Conservation (phyloP, 805 yeast genomes). For the Hanseniaspora pseudoguilliermondii region DNA sequence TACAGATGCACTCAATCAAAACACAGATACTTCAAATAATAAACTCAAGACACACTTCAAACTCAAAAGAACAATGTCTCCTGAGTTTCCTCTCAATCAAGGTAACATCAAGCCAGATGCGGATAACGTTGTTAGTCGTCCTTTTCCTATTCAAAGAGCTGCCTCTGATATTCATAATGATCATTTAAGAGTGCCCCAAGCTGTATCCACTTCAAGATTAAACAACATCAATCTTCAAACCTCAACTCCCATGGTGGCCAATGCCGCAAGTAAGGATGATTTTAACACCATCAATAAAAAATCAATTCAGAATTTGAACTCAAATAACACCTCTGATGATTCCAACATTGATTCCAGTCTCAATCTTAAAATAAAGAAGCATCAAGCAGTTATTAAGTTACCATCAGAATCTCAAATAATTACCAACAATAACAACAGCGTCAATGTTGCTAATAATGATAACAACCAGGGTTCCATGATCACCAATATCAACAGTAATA, state of each 20-base stretch:
- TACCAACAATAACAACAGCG: not conserved
- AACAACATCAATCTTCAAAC: not conserved
- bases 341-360: not conserved
- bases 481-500: constrained; percentile 2
- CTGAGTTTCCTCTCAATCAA: not conserved
- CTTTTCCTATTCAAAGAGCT: constrained; percentile 8
- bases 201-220: not conserved
- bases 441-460: not conserved
- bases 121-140: not conserved
- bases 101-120: not conserved
- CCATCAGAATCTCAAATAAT: constrained; percentile 12
- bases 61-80: constrained; percentile 1
- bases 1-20: constrained; percentile 1
- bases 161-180: constrained; percentile 3
- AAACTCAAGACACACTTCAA: constrained; percentile 1
- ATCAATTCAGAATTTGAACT: not conserved
- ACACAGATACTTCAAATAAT: not conserved
- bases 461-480: not conserved
- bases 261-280: constrained; percentile 4
- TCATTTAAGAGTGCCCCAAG: not conserved
- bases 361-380: constrained; percentile 1
- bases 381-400: not conserved
- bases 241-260: not conserved
- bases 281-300: not conserved
- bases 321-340: constrained; percentile 1